Base-by-base conservation (phyloP, 371 early-diverging fungal genomes). In the Blastocladiella emersonii region DNA sequence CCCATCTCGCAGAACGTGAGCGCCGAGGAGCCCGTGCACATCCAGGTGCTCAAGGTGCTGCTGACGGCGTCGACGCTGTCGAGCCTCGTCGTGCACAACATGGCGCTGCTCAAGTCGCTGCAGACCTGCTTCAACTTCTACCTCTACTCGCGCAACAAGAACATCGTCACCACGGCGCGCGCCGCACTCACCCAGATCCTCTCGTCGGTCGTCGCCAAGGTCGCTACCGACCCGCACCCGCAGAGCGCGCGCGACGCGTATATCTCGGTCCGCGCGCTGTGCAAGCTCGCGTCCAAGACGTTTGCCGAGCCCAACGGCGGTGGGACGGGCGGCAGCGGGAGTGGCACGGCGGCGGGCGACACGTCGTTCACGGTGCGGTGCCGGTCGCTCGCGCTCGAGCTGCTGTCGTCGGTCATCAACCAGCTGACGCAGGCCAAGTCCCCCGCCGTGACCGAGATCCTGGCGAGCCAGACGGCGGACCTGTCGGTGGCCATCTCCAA, bases 131-230 rank as follows among this genome's bases (percentile, higher is more conserved):
- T 62, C 41, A 62, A 62, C 30, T 36, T 62, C 15, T 62, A 13
- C 19, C 53, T 62, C 30, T 62, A 62, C 41, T 62, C 62, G 25
- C 34, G 41, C 36, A 62, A 62, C 34, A 62, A 62, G 34, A 53
- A 45, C 53, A 62, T 62, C 34, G 17, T 62, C 13, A 53, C 84
- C 55, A 78, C 92, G 34, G 91, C 94, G 1, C 91, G 93, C 68
- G 86, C 86, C 7, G 85, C 92, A 0, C 71, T 95, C 61, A 85
- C 86, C 0, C 94, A 95, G 71, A 95, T 95, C 88, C 85, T 92
- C 15, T 83, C 86, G 56, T 78, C 85, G 51, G 86, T 92, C n/a
- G 87, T 91, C 66, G 71, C 79, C 37, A 13, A 19, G 15, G 34
- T 34, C 34, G 21, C 34, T 30, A n/a, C 30, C 23, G 64, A 62